These are phyloP conservation scores for Erythrobasidium hasegawianum DNA, from an alignment of 1,284 basidiomycete genomes.

Conservation along the genomic window DNA sequence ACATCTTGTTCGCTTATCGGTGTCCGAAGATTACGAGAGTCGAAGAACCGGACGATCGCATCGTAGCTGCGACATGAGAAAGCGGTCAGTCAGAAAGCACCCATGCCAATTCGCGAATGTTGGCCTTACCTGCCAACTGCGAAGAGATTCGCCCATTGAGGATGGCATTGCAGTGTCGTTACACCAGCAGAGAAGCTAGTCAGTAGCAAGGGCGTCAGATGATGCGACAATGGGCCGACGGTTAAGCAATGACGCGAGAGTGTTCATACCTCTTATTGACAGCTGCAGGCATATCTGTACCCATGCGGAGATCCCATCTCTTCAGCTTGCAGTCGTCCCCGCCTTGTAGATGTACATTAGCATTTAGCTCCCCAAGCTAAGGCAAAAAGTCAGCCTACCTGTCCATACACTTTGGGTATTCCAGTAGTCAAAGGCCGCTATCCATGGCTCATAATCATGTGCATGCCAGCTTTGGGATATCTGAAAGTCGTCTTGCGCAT, in stretches of 20 bases:
- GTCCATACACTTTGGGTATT: constrained; percentile 73
- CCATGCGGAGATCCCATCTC: constrained; percentile 81
- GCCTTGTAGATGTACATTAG: too few species aligned
- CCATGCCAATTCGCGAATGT: too few species aligned
- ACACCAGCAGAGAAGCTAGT: constrained; percentile 87
- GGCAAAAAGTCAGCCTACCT: too few species aligned
- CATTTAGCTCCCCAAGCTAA: too few species aligned
- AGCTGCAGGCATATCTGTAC: constrained; percentile 61
- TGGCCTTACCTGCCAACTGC: constrained; percentile 91
- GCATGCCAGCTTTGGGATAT: constrained; percentile 69
- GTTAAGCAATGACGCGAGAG: too few species aligned
- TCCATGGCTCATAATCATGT: constrained; percentile 94
- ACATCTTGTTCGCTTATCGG: constrained; percentile 65
- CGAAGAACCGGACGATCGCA: constrained; percentile 73
- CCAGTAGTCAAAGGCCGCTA: constrained; percentile 85
- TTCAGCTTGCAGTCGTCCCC: constrained; percentile 90
- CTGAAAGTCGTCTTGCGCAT: constrained; percentile 48
- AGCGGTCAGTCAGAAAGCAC: too few species aligned
- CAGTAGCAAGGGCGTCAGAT: too few species aligned
- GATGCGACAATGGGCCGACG: too few species aligned
- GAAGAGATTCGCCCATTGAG: constrained; percentile 70
- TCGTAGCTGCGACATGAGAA: constrained; percentile 93
- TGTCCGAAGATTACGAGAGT: constrained; percentile 63
- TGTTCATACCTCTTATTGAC: constrained; percentile 64
- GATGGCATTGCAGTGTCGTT: constrained; percentile 82